These are phyloP conservation scores for Xylariaceae sp. DNA, from an alignment of 2,329 filamentous ascomycete species.

Conservation along the genomic window DNA sequence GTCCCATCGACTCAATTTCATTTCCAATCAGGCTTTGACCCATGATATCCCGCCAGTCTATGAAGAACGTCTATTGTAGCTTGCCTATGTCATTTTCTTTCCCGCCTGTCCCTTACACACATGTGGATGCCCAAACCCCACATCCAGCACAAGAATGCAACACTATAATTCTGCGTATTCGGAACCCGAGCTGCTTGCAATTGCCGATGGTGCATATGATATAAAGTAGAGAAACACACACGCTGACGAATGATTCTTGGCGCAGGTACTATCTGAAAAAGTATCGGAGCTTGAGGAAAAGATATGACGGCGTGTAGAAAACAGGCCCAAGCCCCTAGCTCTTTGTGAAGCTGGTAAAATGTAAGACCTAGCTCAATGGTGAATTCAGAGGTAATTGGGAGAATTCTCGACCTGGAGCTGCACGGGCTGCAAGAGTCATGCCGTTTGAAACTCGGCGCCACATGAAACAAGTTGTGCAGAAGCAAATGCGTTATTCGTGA, in stretches of 20 bases:
- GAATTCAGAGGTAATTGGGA: no score
- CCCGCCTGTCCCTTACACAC: background rate
- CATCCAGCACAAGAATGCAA: no score
- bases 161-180: background rate
- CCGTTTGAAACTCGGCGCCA: background rate
- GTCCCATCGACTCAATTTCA: constrained; percentile 3
- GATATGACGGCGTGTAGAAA: constrained; percentile 54
- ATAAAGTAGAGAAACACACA: constrained; percentile 18
- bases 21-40: background rate
- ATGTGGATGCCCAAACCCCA: no score
- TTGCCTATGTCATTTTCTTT: background rate
- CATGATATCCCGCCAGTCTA: constrained; percentile 9
- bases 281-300: constrained; percentile 77
- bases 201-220: no score
- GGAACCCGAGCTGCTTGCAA: no score
- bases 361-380: no score
- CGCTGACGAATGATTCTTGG: constrained; percentile 15
- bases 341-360: no score
- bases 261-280: constrained; percentile 84
- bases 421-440: no score
- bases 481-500: constrained; percentile 11
- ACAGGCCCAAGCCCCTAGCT: background rate
- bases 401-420: no score
- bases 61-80: constrained; percentile 2
- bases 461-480: constrained; percentile 5